Base-by-base conservation (phyloP, 805 yeast genomes). In the Spathaspora passalidarum region DNA sequence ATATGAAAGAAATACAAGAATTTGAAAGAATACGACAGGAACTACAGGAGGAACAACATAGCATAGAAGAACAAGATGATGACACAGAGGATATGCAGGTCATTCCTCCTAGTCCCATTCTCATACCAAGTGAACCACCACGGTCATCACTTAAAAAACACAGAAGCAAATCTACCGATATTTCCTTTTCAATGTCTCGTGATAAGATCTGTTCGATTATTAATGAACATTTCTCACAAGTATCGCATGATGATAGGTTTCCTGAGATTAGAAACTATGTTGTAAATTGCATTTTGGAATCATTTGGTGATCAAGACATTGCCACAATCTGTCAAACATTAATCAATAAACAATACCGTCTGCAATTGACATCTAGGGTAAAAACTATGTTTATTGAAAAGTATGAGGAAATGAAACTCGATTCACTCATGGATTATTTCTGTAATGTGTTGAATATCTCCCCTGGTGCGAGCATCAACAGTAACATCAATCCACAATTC, bases 241-340 rank as follows among this genome's bases (percentile, higher is more conserved):
- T 42, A 8, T 16, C 41, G 14, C 38, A 40, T 23, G 52, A 49
- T 32, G 45, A 45, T 7, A 48, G 50, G 8, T 49, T 40, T 32
- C 21, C 20, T 8, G 47, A 48, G 10, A 52, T 57, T 20, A 45
- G 35, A 17, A 55, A 55, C 42, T 56, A 50, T 37, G 52, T 56
- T 8, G 46, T 49, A 8, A 59, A 59, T 41, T 43, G 43, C 23
- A 40, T 56, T 14, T 45, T 59, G 16, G 60, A 55, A 32, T 39
- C 42, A 7, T 39, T 23, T 39, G 42, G 34, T 29, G 42, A 54
- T 51, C n/a, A 26, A 4, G 44, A 45, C 13, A 40, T 45, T 6
- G 40, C 17, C 5, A 20, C 23, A 19, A 26, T 45, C n/a, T 32
- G 21, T 13, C 37, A 36, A 8, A 40, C 9, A 9, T 20, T 45